A percentile compares a stretch with the other conserved stretches of the same genome.
These are phyloP conservation scores for Wilcoxina mikolae DNA, from an alignment of 495 filamentous ascomycete species.

Conservation along the genomic window DNA sequence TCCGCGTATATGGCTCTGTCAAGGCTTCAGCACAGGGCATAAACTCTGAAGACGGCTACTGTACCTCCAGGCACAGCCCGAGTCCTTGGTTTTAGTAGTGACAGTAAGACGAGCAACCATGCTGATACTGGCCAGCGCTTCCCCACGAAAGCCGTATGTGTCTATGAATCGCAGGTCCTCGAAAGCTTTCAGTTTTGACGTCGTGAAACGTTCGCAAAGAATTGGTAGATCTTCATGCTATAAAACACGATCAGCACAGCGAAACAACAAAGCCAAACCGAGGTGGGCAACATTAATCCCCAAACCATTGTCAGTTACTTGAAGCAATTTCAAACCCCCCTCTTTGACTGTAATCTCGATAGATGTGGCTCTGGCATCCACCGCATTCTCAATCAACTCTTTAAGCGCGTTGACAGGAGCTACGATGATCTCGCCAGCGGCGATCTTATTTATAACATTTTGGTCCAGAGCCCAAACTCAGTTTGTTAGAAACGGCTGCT, in stretches of 20 bases:
- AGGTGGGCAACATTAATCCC: constrained; percentile 63
- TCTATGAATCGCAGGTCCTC: constrained; percentile 84
- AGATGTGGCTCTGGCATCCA: constrained; percentile 86
- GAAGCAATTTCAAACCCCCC: constrained; percentile 88
- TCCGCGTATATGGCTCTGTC: constrained; percentile 60
- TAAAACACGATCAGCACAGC: background rate
- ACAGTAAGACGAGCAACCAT: constrained; percentile 94
- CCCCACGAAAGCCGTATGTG: constrained; percentile 94
- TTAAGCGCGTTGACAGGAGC: constrained; percentile 95
- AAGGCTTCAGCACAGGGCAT: background rate
- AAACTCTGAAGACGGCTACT: constrained; percentile 3
- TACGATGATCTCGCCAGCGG: constrained; percentile 97
- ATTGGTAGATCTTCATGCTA: constrained; percentile 85
- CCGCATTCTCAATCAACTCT: constrained; percentile 93
- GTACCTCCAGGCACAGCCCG: constrained; percentile 65
- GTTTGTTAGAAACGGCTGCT: too few species aligned
- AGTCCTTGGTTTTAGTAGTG: constrained; percentile 83
- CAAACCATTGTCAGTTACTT: constrained; percentile 96
- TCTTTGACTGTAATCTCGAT: constrained; percentile 90
- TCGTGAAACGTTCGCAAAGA: constrained; percentile 92
- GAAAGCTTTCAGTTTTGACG: constrained; percentile 87
- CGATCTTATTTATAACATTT: constrained; percentile 98
- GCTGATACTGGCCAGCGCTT: constrained; percentile 95
- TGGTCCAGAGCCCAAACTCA: constrained; percentile 83
- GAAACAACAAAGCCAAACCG: background rate